Base-by-base conservation (phyloP, 305 asterid genomes). In the Withania somnifera region DNA sequence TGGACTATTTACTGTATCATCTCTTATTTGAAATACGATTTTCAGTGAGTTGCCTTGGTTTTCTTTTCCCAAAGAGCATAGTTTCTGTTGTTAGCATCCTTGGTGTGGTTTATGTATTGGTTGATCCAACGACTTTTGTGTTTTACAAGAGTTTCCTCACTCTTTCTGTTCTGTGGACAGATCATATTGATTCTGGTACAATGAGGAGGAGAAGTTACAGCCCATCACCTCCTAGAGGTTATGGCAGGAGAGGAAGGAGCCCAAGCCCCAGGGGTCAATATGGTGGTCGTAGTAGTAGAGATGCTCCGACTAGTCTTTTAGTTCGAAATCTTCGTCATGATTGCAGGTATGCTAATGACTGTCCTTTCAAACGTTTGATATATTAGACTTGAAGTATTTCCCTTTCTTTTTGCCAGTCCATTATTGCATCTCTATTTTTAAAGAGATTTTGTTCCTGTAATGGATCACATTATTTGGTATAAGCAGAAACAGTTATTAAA, bases 141-240 rank as follows among this genome's bases (percentile, higher is more conserved):
- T 7, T 75, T 50, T 26, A 24, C 20, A 17, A 51, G 45, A 26
- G 42, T 52, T 28, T 51, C 6, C 28, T 76, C 80, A 75, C 80
- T 51, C 63, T 5, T 51, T 28, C 9, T 17, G 1, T 24, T 15
- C 11, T 28, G 63, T 76, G 63, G 47, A 76, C 61, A 75, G 61
- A 14, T 15, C 36, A 15, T 17, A 47, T 75, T 28, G 17, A 11
- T 15, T 51, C 42, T 76, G 47, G 24, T 28, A 38, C 53, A 84
- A 95, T 95, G 99, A 91, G 99, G 87, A 97, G 98, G 81, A 87
- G 98, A 86, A 95, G 98, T 86, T 93, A 93, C 81, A 88, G 93
- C 75, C 99, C 97, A 6, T 92, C 98, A 77, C 99, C 98, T 7
- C 97, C 97, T 40, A 91, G 97, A 86, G 98, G 92, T 73, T 89